Evolutionary conservation across 768 basidiomycete genomes (phyloP).

Genomic region (Termitomyces sp.): DNA sequence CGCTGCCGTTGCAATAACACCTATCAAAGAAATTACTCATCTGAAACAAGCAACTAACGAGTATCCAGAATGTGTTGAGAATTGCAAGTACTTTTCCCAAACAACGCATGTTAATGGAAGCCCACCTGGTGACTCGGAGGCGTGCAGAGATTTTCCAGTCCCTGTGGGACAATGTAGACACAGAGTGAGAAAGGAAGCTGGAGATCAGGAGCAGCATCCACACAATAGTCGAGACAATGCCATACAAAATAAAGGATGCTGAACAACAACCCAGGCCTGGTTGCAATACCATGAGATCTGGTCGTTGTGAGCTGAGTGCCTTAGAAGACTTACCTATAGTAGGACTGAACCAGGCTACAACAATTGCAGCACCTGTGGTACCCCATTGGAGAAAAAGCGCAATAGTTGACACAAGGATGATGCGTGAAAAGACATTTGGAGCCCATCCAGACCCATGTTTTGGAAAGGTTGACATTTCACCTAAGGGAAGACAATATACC

Average conservation of each 20-base stretch:
- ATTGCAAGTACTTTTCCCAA: constrained; percentile 25
- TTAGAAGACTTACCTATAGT: constrained; percentile 16
- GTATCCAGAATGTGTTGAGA: constrained; percentile 27
- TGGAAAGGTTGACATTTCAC: neutral
- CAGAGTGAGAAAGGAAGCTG: constrained; percentile 24
- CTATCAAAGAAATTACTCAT: constrained; percentile 28
- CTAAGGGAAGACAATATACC: constrained; percentile 9
- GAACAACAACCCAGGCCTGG: constrained; percentile 32
- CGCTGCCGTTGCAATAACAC: constrained; percentile 34
- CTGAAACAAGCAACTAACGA: constrained; percentile 26
- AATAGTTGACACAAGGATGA: constrained; percentile 12
- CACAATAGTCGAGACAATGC: constrained; percentile 24
- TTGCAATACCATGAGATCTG: neutral
- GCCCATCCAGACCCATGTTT: neutral
- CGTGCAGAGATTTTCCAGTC: neutral
- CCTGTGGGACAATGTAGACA: constrained; percentile 1
- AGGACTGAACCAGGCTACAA: constrained; percentile 23
- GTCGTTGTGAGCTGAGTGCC: no score
- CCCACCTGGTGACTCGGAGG: constrained; percentile 10
- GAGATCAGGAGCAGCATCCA: constrained; percentile 27
- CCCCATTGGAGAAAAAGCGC: constrained; percentile 25
- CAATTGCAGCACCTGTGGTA: constrained; percentile 23
- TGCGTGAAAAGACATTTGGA: constrained; percentile 15
- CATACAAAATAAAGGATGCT: constrained; percentile 27
- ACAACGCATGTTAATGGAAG: constrained; percentile 24